Evolutionary conservation across 192 early-diverging fungal species (phyloP).

Genomic region (Linnemannia hyalina): DNA sequence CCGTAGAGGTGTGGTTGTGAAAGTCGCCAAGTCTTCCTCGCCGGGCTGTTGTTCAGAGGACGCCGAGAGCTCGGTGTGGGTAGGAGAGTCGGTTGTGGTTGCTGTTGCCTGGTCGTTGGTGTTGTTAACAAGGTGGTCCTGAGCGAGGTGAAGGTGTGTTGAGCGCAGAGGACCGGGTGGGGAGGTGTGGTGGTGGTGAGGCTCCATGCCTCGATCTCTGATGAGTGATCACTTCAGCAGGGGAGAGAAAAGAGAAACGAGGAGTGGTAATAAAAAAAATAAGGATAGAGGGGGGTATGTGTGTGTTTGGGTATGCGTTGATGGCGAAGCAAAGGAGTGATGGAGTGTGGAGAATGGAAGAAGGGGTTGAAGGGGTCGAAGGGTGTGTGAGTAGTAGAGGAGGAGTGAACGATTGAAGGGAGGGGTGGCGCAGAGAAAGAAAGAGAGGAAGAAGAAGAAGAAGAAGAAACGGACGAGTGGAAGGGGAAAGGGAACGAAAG

Average conservation of each 20-base stretch:
- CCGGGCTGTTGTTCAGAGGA: not conserved
- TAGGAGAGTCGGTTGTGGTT: not conserved
- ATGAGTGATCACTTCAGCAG: slow-evolving; percentile 14
- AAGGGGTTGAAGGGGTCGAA: not conserved
- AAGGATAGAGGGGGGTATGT: slow-evolving; percentile 1
- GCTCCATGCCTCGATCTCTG: slow-evolving; percentile 53
- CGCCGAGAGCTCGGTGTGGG: not conserved
- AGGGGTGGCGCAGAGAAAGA: too few species aligned
- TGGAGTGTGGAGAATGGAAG: not conserved
- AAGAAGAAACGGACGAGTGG: not conserved
- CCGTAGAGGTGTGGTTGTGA: too few species aligned
- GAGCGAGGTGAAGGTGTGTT: not conserved
- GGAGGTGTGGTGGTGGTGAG: slow-evolving; percentile 39
- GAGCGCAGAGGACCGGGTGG: not conserved
- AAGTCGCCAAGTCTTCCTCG: not conserved
- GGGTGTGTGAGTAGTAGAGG: too few species aligned
- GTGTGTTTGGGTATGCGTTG: not conserved
- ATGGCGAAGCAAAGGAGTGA: not conserved
- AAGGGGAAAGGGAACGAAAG: not conserved
- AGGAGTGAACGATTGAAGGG: too few species aligned
- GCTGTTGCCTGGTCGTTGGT: slow-evolving; percentile 1
- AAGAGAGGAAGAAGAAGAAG: not conserved
- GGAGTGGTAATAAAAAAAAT: not conserved
- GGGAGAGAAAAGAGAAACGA: not conserved
- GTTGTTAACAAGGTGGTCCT: not conserved